Base-by-base conservation (phyloP, 306 rosid species). In the Ammopiptanthus mongolicus region DNA sequence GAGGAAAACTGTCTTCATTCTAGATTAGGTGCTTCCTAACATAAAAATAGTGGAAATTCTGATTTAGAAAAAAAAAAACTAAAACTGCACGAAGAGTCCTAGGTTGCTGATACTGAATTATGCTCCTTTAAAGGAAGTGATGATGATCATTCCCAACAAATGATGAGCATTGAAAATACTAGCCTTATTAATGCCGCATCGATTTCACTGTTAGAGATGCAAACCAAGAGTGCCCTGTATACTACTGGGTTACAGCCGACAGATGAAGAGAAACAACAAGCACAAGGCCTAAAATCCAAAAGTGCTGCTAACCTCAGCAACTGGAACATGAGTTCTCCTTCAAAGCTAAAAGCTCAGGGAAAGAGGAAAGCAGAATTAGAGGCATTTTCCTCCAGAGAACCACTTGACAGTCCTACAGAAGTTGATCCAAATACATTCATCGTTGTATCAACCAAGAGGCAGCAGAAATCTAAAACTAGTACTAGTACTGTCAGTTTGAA, bases 41-140 rank as follows among this genome's bases (percentile, higher is more conserved):
- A 52, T 33, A 53, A 22, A 23, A 77, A 81, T 56, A 46, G 59
- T 76, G 83, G 22, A 64, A 82, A 81, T 15, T 84, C 74, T 81
- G 84, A 77, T 78, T 55, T 74, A 56, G 88, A 86, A n/a, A 55
- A 69, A n/a, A n/a, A 72, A 84, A 69, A 60, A 21, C 72, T 48
- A 74, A 82, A 78, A 23, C 52, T 63, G 79, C 78, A 36, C 78
- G 84, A 51, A 73, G 87, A 62, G 50, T 25, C 77, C 67, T 62
- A 77, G 69, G 78, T 79, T 77, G 53, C 83, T 83, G 74, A 70
- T 57, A n/a, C 79, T 41, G 83, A 77, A 56, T 25, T 51, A 12
- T 25, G 46, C 57, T 75, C 84, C 74, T 67, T 71, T 6, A 44
- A 69, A 62, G 75, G 69, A 36, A 39, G 42, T 34, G 48, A 64